Conservation (phyloP, 192 early-diverging fungal genomes). For the Linderina pennispora region DNA sequence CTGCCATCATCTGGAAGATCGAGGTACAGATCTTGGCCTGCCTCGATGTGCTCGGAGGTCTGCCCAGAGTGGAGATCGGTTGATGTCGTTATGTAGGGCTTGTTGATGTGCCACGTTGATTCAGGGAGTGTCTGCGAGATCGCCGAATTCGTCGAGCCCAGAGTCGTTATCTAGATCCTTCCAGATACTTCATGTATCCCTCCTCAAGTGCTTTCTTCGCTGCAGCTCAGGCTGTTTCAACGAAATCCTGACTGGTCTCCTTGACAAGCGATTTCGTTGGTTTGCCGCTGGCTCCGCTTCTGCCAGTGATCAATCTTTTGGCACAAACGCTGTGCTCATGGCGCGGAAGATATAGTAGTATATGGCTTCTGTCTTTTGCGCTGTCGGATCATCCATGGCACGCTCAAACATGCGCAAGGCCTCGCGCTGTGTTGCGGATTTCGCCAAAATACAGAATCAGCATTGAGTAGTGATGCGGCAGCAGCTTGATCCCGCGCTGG, state of each 20-base stretch:
- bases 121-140: too few relatives aligned
- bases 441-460: constrained; percentile 40
- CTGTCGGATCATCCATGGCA: constrained; percentile 26
- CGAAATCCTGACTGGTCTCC: too few relatives aligned
- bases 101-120: not conserved
- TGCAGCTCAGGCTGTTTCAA: too few relatives aligned
- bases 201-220: too few relatives aligned
- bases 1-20: constrained; percentile 34
- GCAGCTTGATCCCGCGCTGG: constrained; percentile 12
- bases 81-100: not conserved
- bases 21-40: constrained; percentile 28
- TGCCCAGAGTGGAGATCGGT: not conserved
- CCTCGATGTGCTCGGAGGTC: constrained; percentile 11
- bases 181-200: too few relatives aligned
- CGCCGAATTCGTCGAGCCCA: not conserved
- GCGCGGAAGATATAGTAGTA: constrained; percentile 38
- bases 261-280: too few relatives aligned
- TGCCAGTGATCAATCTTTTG: too few relatives aligned
- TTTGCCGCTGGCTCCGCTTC: too few relatives aligned
- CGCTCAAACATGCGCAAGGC: constrained; percentile 24
- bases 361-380: constrained; percentile 18
- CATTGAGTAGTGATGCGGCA: constrained; percentile 35
- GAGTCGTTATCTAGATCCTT: constrained; percentile 13
- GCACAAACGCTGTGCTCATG: constrained; percentile 10
- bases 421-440: constrained; percentile 18